Base-by-base conservation (phyloP, 768 basidiomycete genomes). In the Hortiboletus flavorubellus region DNA sequence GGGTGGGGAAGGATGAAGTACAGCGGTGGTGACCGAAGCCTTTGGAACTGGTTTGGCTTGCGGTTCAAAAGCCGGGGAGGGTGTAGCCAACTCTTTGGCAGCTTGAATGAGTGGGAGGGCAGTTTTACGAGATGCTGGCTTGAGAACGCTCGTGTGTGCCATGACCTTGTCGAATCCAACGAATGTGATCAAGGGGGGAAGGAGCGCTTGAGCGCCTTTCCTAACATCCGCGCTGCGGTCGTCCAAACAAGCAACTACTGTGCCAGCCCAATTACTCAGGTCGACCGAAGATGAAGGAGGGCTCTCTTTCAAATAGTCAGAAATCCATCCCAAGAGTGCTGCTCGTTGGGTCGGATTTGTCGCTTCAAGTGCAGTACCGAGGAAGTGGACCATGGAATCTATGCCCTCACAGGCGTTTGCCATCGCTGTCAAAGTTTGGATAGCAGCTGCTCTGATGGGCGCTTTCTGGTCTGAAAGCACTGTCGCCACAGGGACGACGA, bases 381-480 rank as follows among this genome's bases (percentile, higher is more conserved):
- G 76, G 14, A 89, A 88, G 50, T 82, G 71, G 31, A 90, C 81
- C 81, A 99, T 83, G 3, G 84, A 74, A 18, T 98, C 97, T 16
- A 98, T 60, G 11, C 89, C 85, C 44, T 91, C 92, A 61, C 90
- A 90, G 7, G 90, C 91, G 6, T 81, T 82, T 10, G 88, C 88
- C 49, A 98, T 94, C 14, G 91, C 85, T 15, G 86, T 82, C 61
- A 99, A 75, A 2, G 93, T 84, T 54, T 86, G 81, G 15, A 91
- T 65, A 33, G 86, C 97, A 35, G 90, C 85, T 6, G 82, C 73
- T 47, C 97, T 86, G 45, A 92, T 87, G 18, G 85, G 86, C 8
- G 89, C 85, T 71, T 98, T 98, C 68, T 96, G 93, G 68, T 99
- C 97, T 5, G 96, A 81, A 10, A 98, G 81, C 10, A 93, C 93